phyloP scores from a whole-genome alignment of 176 grass and related monocot species.

The Zoysia pacifica region DNA sequence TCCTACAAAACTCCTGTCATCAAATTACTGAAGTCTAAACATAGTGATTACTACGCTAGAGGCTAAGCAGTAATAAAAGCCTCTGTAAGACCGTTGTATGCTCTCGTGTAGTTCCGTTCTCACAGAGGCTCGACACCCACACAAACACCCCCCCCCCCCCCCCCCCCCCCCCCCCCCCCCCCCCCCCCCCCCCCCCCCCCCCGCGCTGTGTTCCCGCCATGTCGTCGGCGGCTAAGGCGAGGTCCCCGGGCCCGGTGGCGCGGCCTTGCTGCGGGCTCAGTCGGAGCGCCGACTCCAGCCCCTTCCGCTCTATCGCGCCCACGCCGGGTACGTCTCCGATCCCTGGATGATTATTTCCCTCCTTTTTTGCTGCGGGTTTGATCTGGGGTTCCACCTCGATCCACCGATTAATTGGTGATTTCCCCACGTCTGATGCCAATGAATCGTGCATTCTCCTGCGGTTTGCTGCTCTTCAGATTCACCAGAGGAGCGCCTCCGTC shows the following conservation, averaged over 20 bases:
- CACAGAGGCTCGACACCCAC: too few relatives aligned
- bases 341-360: neutral
- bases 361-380: neutral
- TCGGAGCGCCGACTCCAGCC: slow-evolving; percentile 55
- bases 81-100: too few relatives aligned
- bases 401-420: neutral
- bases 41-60: too few relatives aligned
- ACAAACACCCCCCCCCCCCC: too few relatives aligned
- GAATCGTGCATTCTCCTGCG: neutral
- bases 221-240: slow-evolving; percentile 38
- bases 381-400: neutral
- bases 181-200: too few relatives aligned
- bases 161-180: too few relatives aligned
- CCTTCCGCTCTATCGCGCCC: slow-evolving; percentile 18
- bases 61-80: too few relatives aligned
- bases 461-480: slow-evolving; percentile 33
- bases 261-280: slow-evolving; percentile 36
- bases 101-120: too few relatives aligned
- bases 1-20: too few relatives aligned
- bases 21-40: too few relatives aligned
- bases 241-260: slow-evolving; percentile 37
- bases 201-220: neutral
- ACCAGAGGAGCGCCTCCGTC: slow-evolving; percentile 39
- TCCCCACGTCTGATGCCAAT: too few relatives aligned
- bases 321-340: neutral